Base-by-base conservation (phyloP, 1,284 basidiomycete species). In the Sphaerobolus stellatus region DNA sequence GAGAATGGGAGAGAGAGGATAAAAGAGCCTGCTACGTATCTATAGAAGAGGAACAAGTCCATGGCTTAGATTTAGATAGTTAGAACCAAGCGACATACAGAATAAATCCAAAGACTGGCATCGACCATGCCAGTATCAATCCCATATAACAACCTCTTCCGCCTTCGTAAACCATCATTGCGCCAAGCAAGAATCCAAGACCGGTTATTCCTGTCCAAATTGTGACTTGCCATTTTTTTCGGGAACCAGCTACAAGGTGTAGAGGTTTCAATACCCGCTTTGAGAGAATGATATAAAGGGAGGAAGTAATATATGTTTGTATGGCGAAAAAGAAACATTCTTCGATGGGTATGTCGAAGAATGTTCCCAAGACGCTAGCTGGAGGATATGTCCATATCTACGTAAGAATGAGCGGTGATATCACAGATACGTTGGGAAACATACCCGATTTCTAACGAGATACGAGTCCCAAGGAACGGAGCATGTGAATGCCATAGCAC, bases 311-410 rank as follows among this genome's bases (percentile, higher is more conserved):
- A 49, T 63, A 66, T 20, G 67, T 66, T 40, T 68, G 67, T 16
- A 68, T 62, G 55, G 65, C 57, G 49, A 67, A 68, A 61, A 68
- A 68, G 56, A 67, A 65, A 46, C 65, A 43, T 53, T 68, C 66
- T 45, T 68, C 66, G 47, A 62, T 50, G 9, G 67, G 67, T 18
- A 68, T 65, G 30, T 34, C 24, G 33, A 59, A 61, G 18, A 64
- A 47, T 13, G 62, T 65, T 1, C 59, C 59, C 5, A 63, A 41
- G 25, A 60, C 56, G 11, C 58, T 59, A 8, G 58, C 53, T 14
- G 53, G 48, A 6, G 65, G 65, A 49, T 67, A 67, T 16, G 62
- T 59, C 65, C 65, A 67, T 52, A 66, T 56, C 62, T 61, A 47
- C 5, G 5, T 18, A 3, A 8, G n/a, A 25, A 33, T 14, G 16